Percentiles rank a stretch among this genome's conserved stretches.
Conservation (phyloP, 805 yeast species). For the Candida railenensis region DNA sequence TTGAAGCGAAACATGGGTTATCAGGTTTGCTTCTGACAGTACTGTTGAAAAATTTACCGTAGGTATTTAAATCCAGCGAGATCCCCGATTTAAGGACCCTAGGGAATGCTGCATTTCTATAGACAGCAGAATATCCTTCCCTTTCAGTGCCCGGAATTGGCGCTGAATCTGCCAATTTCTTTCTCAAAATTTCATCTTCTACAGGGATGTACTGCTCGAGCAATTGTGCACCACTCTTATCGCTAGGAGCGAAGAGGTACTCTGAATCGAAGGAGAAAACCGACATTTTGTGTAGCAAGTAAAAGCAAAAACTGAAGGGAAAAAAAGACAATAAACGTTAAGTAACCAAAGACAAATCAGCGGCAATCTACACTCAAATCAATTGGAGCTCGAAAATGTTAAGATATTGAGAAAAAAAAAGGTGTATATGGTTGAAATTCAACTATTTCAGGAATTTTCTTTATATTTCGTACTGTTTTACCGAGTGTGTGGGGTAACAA, state of each 20-base stretch:
- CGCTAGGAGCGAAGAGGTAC: background rate
- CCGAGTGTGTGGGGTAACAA: too few relatives aligned
- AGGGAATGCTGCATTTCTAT: conserved; percentile 26
- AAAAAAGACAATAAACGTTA: too few relatives aligned
- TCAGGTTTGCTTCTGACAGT: conserved; percentile 23
- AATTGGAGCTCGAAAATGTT: too few relatives aligned
- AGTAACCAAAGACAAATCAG: too few relatives aligned
- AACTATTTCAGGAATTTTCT: too few relatives aligned
- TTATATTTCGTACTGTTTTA: too few relatives aligned
- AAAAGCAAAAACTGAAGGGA: too few relatives aligned
- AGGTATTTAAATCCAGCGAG: conserved; percentile 38
- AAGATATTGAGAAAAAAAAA: too few relatives aligned
- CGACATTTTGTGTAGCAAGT: background rate
- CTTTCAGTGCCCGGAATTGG: conserved; percentile 15
- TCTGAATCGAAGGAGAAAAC: background rate
- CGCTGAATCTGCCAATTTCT: conserved; percentile 2
- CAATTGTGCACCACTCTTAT: conserved; percentile 2
- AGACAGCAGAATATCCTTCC: conserved; percentile 28
- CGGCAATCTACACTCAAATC: too few relatives aligned
- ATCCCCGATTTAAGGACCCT: conserved; percentile 21
- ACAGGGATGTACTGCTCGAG: conserved; percentile 8
- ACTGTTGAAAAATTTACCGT: conserved; percentile 29
- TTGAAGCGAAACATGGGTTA: conserved; percentile 35
- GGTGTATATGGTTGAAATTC: too few relatives aligned
- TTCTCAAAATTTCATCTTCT: conserved; percentile 1